These are phyloP conservation scores for Dendrocalamus latiflorus DNA, from an alignment of 202 grass and related monocot genomes.

Conservation along the genomic window DNA sequence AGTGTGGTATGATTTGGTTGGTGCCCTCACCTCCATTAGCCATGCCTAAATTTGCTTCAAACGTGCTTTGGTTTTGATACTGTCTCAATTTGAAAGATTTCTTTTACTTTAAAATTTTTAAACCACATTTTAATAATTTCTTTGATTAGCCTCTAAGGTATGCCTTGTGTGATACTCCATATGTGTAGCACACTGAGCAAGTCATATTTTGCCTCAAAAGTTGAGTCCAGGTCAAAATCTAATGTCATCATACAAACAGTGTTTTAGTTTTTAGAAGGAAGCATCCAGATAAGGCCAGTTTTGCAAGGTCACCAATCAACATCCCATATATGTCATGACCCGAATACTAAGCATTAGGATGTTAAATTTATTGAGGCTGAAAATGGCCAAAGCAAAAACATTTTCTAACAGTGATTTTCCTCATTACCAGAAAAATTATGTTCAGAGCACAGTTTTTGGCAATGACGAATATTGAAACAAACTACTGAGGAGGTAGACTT, in stretches of 20 bases:
- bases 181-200: not conserved
- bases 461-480: not conserved
- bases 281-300: not conserved
- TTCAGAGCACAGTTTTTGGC: not conserved
- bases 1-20: not conserved
- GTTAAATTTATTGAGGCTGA: not conserved
- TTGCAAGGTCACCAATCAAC: not conserved
- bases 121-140: not conserved
- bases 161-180: not conserved
- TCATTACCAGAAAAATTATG: not conserved
- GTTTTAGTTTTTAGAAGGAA: not conserved
- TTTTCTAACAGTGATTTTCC: not conserved
- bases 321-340: not conserved
- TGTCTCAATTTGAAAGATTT: not conserved
- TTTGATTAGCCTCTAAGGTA: not conserved
- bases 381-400: not conserved
- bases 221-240: not conserved
- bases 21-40: no score
- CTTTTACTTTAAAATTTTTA: not conserved
- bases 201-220: not conserved
- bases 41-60: slow-evolving; percentile 1
- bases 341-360: not conserved
- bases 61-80: not conserved
- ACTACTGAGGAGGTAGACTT: not conserved
- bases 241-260: not conserved